Conservation (phyloP, 305 asterid genomes). For the Withania somnifera region DNA sequence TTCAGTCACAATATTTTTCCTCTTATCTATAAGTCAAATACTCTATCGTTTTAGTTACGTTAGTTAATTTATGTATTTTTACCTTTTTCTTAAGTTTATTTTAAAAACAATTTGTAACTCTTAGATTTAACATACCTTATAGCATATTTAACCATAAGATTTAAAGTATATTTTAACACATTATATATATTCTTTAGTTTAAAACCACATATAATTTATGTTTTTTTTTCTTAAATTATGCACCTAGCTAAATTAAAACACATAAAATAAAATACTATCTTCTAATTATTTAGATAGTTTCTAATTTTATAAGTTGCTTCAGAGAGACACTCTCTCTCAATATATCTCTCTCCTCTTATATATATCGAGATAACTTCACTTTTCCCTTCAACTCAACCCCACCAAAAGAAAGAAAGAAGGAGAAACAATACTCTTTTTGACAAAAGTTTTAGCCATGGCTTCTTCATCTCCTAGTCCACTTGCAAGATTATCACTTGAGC, state of each 20-base stretch:
- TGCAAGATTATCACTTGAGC: slow-evolving; percentile 9
- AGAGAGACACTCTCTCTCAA: no score
- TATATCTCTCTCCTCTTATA: neutral
- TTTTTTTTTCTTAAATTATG: neutral
- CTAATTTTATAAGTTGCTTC: no score
- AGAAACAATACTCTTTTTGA: neutral
- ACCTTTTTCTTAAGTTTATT: no score
- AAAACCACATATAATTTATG: neutral
- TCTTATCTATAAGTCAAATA: no score
- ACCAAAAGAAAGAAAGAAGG: neutral
- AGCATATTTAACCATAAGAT: neutral
- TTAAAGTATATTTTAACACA: neutral
- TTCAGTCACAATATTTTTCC: no score
- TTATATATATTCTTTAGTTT: neutral
- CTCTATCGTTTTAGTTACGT: no score
- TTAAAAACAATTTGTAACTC: neutral
- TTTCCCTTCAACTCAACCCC: neutral
- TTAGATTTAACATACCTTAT: no score
- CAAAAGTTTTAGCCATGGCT: neutral
- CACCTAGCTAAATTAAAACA: neutral
- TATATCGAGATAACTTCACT: neutral
- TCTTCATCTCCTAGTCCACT: neutral
- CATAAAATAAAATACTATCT: no score
- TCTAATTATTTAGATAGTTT: no score
- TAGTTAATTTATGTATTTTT: no score